phyloP scores from a whole-genome alignment of 2,329 filamentous ascomycete genomes.

The Ophiostoma populinum region DNA sequence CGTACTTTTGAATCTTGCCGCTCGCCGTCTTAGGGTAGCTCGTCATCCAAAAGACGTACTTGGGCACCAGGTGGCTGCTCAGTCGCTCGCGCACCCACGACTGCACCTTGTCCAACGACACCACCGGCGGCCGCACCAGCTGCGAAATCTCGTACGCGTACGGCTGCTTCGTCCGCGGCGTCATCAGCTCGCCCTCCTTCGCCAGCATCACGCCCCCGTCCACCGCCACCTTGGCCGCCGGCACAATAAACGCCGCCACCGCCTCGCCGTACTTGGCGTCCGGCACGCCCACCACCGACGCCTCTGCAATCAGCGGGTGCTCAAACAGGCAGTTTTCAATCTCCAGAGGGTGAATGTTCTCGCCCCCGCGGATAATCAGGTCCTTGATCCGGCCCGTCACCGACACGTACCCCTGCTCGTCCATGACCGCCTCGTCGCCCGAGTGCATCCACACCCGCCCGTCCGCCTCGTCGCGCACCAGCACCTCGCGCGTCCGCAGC shows the following conservation, averaged over 20 bases:
- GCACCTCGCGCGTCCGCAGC: conserved; percentile 48
- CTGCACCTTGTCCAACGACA: conserved; percentile 42
- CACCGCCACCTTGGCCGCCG: conserved; percentile 21
- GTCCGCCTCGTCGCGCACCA: conserved; percentile 15
- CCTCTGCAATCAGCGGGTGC: conserved; percentile 54
- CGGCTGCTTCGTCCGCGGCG: background rate
- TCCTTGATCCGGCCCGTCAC: conserved; percentile 93
- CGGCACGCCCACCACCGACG: conserved; percentile 66
- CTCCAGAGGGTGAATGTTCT: conserved; percentile 91
- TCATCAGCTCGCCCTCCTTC: conserved; percentile 9
- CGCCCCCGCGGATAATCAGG: conserved; percentile 82
- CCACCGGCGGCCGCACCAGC: conserved; percentile 10
- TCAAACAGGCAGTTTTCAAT: conserved; percentile 75
- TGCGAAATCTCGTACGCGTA: too few relatives aligned
- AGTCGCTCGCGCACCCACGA: conserved; percentile 56
- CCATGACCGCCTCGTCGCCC: conserved; percentile 82
- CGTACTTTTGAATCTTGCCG: conserved; percentile 94
- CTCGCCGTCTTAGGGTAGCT: conserved; percentile 90
- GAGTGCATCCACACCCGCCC: conserved; percentile 73
- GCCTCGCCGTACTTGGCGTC: conserved; percentile 74
- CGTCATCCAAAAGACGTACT: conserved; percentile 72
- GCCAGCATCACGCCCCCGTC: conserved; percentile 13
- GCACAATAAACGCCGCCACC: conserved; percentile 68
- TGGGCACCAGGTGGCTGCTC: conserved; percentile 64
- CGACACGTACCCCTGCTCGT: conserved; percentile 62